A percentile compares a stretch with the other conserved stretches of the same genome.
Evolutionary conservation across 78 protist species (phyloP).

Genomic region (Dictyostelium intermedium): DNA sequence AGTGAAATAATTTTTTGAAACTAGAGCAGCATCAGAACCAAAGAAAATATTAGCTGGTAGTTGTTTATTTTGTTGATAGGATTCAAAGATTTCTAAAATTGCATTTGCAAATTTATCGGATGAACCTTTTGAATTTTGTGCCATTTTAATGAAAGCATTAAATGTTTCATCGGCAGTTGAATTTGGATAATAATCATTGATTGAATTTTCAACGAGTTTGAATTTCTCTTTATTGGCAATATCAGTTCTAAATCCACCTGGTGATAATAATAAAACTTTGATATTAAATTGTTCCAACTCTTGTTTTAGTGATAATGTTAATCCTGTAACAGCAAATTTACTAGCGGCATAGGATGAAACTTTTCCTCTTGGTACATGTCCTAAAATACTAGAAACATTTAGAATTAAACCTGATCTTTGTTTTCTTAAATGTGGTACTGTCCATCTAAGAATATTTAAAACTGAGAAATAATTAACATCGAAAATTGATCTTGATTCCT

Average conservation of each 20-base stretch:
- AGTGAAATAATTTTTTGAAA: neutral
- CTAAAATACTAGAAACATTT: conserved; percentile 7
- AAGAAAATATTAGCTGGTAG: neutral
- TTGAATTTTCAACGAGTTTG: neutral
- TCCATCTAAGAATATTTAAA: neutral
- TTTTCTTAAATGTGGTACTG: neutral
- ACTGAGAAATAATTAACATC: conserved; percentile 22
- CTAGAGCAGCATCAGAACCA: neutral
- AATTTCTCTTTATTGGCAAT: neutral
- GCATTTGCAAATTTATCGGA: neutral
- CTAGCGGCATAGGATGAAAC: neutral
- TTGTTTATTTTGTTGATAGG: neutral
- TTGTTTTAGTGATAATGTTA: neutral
- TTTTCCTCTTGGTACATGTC: neutral
- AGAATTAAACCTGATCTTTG: neutral
- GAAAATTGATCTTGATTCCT: neutral
- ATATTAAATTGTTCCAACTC: conserved; percentile 15
- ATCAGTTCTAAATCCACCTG: conserved; percentile 20
- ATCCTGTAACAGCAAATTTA: conserved; percentile 28
- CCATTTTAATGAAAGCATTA: neutral
- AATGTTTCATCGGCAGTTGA: neutral
- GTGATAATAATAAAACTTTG: neutral
- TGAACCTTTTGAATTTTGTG: neutral
- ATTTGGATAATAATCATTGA: neutral
- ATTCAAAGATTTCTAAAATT: neutral